Percentiles rank a stretch among this genome's conserved stretches.
phyloP scores from a whole-genome alignment of 2,329 filamentous ascomycete genomes.

The Knoxdaviesia proteae region DNA sequence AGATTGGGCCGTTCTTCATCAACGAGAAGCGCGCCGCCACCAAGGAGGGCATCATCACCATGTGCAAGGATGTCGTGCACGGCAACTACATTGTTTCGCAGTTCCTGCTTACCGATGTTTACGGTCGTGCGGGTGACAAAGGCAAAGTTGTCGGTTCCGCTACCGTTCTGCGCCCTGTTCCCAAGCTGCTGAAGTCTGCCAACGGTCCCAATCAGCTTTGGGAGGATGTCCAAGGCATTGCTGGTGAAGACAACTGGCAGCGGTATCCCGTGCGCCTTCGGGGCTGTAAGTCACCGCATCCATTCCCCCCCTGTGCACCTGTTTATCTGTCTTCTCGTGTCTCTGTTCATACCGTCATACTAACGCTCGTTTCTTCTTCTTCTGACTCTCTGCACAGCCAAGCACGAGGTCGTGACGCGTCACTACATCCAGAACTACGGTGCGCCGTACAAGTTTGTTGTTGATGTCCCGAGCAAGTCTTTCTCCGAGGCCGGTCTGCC shows the following conservation, averaged over 20 bases:
- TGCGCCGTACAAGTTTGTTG: slow-evolving; percentile 45
- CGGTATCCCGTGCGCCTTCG: slow-evolving; percentile 16
- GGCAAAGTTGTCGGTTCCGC: slow-evolving; percentile 24
- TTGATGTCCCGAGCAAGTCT: slow-evolving; percentile 25
- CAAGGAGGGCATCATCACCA: not conserved
- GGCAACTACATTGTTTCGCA: slow-evolving; percentile 14
- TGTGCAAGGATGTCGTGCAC: slow-evolving; percentile 7
- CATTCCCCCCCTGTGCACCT: not conserved
- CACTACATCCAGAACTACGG: slow-evolving; percentile 38
- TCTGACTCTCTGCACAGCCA: slow-evolving; percentile 11
- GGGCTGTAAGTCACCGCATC: slow-evolving; percentile 12
- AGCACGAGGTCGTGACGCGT: slow-evolving; percentile 22
- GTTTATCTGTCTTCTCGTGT: not conserved
- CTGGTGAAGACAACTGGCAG: slow-evolving; percentile 16
- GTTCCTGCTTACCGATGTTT: slow-evolving; percentile 19
- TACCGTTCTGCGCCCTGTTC: slow-evolving; percentile 34
- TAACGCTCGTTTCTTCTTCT: too few species aligned
- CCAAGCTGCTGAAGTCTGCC: slow-evolving; percentile 23
- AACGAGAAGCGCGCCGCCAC: not conserved
- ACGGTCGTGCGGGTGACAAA: slow-evolving; percentile 6
- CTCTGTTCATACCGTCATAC: too few species aligned
- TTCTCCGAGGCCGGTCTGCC: slow-evolving; percentile 26
- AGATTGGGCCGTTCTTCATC: not conserved
- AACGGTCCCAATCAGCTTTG: slow-evolving; percentile 44
- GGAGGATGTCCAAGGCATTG: slow-evolving; percentile 17